Percentiles rank a stretch among this genome's conserved stretches.
Evolutionary conservation across 2,329 filamentous ascomycete species (phyloP).

Genomic region (Cercospora zeae-maydis): DNA sequence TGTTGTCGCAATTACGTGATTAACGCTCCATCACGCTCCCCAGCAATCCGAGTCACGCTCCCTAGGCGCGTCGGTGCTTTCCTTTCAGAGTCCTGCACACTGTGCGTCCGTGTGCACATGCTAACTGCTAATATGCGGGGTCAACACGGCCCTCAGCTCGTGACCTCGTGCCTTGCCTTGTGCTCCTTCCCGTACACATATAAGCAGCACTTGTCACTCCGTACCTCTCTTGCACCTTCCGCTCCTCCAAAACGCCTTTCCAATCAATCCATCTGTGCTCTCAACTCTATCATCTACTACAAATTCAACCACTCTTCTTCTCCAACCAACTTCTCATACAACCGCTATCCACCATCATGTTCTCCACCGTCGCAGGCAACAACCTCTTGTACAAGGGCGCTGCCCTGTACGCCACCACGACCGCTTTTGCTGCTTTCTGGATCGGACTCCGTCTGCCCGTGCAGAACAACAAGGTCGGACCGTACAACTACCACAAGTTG

Average conservation of each 20-base stretch:
- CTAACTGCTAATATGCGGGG: constrained; percentile 4
- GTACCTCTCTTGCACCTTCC: background rate
- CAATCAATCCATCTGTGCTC: background rate
- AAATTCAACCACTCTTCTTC: background rate
- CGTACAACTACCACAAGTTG: constrained; percentile 35
- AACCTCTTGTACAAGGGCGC: constrained; percentile 31
- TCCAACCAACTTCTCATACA: background rate
- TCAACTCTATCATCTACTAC: constrained; percentile 7
- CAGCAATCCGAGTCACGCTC: too few relatives aligned
- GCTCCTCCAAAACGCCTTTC: background rate
- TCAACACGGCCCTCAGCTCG: background rate
- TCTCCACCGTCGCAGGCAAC: constrained; percentile 20
- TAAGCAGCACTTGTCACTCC: background rate
- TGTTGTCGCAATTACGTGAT: too few relatives aligned
- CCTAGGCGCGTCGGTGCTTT: too few relatives aligned
- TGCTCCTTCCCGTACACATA: background rate
- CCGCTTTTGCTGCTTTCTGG: constrained; percentile 33
- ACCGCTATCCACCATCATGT: constrained; percentile 22
- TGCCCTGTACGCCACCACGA: constrained; percentile 33
- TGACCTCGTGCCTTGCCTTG: background rate
- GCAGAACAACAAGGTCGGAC: constrained; percentile 32
- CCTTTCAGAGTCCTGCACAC: too few relatives aligned
- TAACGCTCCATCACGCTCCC: too few relatives aligned
- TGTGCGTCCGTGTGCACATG: too few relatives aligned
- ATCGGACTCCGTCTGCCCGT: constrained; percentile 31